Base-by-base conservation (phyloP, 495 filamentous ascomycete species). In the Penicillium crystallinum region DNA sequence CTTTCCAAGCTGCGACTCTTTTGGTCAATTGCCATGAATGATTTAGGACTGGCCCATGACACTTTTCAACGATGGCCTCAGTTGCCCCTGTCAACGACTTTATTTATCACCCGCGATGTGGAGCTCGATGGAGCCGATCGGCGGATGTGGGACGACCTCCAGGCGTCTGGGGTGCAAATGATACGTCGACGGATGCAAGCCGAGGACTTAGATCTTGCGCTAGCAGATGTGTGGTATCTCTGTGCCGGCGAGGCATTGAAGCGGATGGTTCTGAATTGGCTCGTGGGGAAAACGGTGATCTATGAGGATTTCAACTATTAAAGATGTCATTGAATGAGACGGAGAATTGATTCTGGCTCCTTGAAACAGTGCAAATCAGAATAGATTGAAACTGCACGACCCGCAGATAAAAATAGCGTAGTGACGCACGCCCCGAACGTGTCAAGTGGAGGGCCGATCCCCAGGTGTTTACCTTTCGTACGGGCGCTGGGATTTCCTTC, bases 221-320 rank as follows among this genome's bases (percentile, higher is more conserved):
- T 65, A 33, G 72, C 69, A 15, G 59, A 69, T 23, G 84, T 75
- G 42, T 92, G 83, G 73, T 89, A 87, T 63, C 53, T 88, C 30
- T 92, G 88, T 61, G 78, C 84, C 5, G 79, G 82, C 4, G 67
- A 72, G 19, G 64, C 59, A 29, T 69, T 91, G 64, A 74, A 80
- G 55, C 80, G 72, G 54, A 58, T 62, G 10, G 47, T 91, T 42
- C 38, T 84, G 49, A 71, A 64, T 15, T 91, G 88, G 88, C 64
- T 89, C 45, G 68, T 72, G 17, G 83, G 78, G 3, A 80, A 84
- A 55, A 75, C 78, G 11, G 75, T 85, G 29, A 54, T 84, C 17
- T 84, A 78, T 66, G 88, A 91, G 65, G 83, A 84, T 67, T 91
- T 91, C 60, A 77, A 79, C 40, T 91, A 84, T 66, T 89, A 7